Conservation (phyloP, 345 rosid genomes). For the Orychophragmus violaceus region DNA sequence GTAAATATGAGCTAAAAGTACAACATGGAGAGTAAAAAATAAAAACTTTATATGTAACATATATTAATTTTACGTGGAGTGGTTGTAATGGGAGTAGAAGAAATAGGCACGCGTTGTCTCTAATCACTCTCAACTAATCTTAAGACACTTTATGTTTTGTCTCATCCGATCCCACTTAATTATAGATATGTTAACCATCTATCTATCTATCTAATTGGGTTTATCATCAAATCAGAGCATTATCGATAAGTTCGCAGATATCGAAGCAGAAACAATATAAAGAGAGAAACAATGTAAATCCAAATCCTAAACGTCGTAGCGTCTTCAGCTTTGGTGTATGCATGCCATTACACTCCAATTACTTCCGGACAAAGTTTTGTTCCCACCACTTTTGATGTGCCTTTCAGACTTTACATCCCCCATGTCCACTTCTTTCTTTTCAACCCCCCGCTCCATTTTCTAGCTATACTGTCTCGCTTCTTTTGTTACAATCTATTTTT, state of each 20-base stretch:
- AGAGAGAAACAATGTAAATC: slow-evolving; percentile 17
- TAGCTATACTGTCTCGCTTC: slow-evolving; percentile 1
- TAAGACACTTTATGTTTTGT: slow-evolving; percentile 31
- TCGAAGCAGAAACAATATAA: slow-evolving; percentile 14
- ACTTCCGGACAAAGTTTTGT: slow-evolving; percentile 43
- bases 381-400: slow-evolving; percentile 37
- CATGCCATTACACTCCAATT: slow-evolving; percentile 71
- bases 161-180: slow-evolving; percentile 28
- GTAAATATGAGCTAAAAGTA: not conserved
- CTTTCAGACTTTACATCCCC: slow-evolving; percentile 18
- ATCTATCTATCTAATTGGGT: slow-evolving; percentile 25
- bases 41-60: not conserved
- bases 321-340: slow-evolving; percentile 59
- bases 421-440: slow-evolving; percentile 11
- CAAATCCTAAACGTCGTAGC: slow-evolving; percentile 38
- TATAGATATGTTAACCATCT: slow-evolving; percentile 2
- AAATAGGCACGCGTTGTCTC: slow-evolving; percentile 30
- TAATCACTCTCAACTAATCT: slow-evolving; percentile 32
- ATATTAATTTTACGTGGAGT: slow-evolving; percentile 29
- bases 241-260: slow-evolving; percentile 27
- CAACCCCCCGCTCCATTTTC: slow-evolving; percentile 12
- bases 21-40: not conserved
- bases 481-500: not conserved
- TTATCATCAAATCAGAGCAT: slow-evolving; percentile 18
- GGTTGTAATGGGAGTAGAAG: slow-evolving; percentile 32